Percentiles rank a stretch among this genome's conserved stretches.
Evolutionary conservation across 2,329 filamentous ascomycete species (phyloP).

Genomic region (Arachnomyces sp.): DNA sequence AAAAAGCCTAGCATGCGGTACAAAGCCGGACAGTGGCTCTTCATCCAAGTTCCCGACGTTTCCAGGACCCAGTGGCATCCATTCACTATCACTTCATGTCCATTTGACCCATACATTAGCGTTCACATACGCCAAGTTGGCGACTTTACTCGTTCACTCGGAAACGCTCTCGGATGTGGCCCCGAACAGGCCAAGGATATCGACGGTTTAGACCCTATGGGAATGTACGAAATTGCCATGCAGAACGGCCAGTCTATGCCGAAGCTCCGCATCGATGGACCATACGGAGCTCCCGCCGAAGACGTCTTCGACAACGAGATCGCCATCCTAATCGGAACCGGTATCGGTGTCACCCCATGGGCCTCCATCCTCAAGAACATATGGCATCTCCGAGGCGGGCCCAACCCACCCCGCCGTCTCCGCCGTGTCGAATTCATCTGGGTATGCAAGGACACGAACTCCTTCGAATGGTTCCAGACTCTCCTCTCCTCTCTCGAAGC

Average conservation of each 20-base stretch:
- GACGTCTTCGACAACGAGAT: conserved; percentile 94
- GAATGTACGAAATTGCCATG: conserved; percentile 96
- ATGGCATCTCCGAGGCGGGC: conserved; percentile 86
- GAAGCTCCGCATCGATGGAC: conserved; percentile 79
- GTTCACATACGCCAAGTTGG: conserved; percentile 94
- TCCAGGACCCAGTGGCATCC: conserved; percentile 94
- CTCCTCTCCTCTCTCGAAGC: conserved; percentile 83
- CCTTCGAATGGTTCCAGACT: conserved; percentile 98
- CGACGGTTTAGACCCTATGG: conserved; percentile 81
- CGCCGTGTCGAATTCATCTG: conserved; percentile 98
- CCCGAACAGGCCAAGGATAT: conserved; percentile 81
- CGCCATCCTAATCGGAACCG: conserved; percentile 69
- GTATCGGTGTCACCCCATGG: conserved; percentile 81
- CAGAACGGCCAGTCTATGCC: conserved; percentile 93
- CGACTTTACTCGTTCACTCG: conserved; percentile 91
- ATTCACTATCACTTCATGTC: conserved; percentile 97
- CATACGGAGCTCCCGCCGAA: conserved; percentile 93
- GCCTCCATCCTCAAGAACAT: conserved; percentile 92
- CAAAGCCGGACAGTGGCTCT: conserved; percentile 97
- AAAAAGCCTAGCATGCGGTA: conserved; percentile 93
- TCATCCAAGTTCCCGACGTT: conserved; percentile 84
- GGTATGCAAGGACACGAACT: conserved; percentile 91
- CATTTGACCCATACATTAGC: conserved; percentile 88
- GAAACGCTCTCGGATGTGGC: conserved; percentile 89
- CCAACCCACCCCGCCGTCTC: conserved; percentile 81